A percentile compares a stretch with the other conserved stretches of the same genome.
Evolutionary conservation across 1,139 yeast genomes (phyloP).

Genomic region (Sugiyamaella pinicola): DNA sequence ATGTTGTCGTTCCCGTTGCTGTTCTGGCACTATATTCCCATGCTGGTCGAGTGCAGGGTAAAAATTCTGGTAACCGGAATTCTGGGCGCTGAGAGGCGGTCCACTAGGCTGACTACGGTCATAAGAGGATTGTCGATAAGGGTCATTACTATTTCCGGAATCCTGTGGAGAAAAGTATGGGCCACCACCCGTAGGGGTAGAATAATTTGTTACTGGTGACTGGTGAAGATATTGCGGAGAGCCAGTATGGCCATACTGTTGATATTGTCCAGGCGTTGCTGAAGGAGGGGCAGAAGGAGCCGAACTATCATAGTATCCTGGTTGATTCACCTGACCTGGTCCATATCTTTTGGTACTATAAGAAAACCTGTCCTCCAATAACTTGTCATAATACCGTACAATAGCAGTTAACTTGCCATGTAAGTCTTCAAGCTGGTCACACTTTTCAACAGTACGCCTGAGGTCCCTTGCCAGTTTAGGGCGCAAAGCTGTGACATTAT

Average conservation of each 20-base stretch:
- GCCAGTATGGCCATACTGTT: slow-evolving; percentile 14
- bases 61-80: slow-evolving; percentile 6
- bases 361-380: slow-evolving; percentile 67
- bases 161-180: slow-evolving; percentile 18
- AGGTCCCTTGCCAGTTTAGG: slow-evolving; percentile 75
- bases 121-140: neutral
- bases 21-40: slow-evolving; percentile 9
- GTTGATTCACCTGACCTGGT: neutral
- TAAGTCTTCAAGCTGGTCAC: slow-evolving; percentile 73
- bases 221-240: slow-evolving; percentile 8
- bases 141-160: neutral
- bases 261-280: slow-evolving; percentile 7
- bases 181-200: slow-evolving; percentile 36
- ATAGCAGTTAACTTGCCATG: slow-evolving; percentile 82
- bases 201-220: slow-evolving; percentile 27
- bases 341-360: slow-evolving; percentile 39
- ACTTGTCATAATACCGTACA: slow-evolving; percentile 73
- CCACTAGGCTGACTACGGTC: neutral
- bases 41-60: slow-evolving; percentile 15
- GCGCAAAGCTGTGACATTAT: slow-evolving; percentile 63
- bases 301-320: neutral
- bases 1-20: neutral
- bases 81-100: slow-evolving; percentile 7
- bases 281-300: slow-evolving; percentile 14
- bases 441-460: slow-evolving; percentile 62